Percentiles rank a stretch among this genome's conserved stretches.
Conservation (phyloP, 169 alveolate genomes). For the Plasmodium falciparum region DNA sequence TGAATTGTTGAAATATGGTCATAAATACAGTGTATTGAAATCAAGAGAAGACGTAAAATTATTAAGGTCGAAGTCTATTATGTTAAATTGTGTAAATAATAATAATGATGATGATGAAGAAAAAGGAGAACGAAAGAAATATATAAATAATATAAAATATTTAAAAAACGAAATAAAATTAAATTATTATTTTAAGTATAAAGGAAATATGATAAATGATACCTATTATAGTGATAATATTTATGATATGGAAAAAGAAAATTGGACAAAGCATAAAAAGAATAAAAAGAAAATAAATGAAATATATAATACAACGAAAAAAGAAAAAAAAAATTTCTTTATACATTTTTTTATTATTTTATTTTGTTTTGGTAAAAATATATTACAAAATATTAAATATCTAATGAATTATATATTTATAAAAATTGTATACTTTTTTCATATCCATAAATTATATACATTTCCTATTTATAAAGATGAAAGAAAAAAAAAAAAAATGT, state of each 20-base stretch:
- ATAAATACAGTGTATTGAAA: no score
- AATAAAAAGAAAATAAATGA: conserved; percentile 5
- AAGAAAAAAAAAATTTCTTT: background rate
- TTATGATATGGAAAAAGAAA: background rate
- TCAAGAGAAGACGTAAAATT: no score
- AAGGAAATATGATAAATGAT: no score
- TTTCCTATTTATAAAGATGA: conserved; percentile 17
- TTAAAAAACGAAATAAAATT: no score
- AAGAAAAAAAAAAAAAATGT: conserved; percentile 16
- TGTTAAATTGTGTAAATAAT: no score
- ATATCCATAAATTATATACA: conserved; percentile 51
- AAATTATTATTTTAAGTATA: no score
- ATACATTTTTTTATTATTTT: conserved; percentile 5
- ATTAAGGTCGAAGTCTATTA: no score
- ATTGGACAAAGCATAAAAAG: conserved; percentile 5
- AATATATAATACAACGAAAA: background rate
- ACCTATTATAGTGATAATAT: no score
- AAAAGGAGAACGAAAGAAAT: no score
- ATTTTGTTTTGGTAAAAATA: conserved; percentile 2
- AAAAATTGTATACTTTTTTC: conserved; percentile 29
- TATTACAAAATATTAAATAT: background rate
- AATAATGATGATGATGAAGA: no score
- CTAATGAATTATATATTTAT: conserved; percentile 4
- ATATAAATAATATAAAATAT: no score
- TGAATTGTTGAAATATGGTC: no score